Evolutionary conservation across 192 early-diverging fungal species (phyloP).

Genomic region (Coemansia sp.): DNA sequence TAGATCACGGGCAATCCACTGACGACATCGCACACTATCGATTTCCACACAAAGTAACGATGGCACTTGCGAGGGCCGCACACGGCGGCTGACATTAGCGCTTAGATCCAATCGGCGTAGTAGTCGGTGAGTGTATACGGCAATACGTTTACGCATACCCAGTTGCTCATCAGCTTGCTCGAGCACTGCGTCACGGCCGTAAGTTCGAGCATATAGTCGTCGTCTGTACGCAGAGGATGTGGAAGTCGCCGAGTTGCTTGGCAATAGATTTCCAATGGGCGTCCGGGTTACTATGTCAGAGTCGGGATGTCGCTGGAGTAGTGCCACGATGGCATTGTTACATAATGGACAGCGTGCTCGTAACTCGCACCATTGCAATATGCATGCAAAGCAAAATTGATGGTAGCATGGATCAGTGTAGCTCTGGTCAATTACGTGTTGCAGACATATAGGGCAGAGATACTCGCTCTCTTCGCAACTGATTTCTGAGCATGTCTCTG

Average conservation of each 20-base stretch:
- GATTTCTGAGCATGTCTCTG: background rate
- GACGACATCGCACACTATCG: conserved; percentile 7
- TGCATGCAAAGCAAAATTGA: conserved; percentile 51
- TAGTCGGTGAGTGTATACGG: conserved; percentile 27
- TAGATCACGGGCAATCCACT: conserved; percentile 41
- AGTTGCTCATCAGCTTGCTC: conserved; percentile 3
- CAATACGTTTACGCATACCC: conserved; percentile 36
- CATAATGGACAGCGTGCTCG: conserved; percentile 52
- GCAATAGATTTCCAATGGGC: background rate
- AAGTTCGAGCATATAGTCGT: background rate
- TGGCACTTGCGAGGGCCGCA: conserved; percentile 4
- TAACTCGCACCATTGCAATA: conserved; percentile 53
- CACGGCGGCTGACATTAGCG: background rate
- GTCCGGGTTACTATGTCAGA: conserved; percentile 9
- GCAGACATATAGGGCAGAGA: conserved; percentile 45
- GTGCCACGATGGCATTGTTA: conserved; percentile 22
- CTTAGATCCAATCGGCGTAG: conserved; percentile 5
- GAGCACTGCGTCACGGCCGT: conserved; percentile 15
- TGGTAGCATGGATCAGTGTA: conserved; percentile 55
- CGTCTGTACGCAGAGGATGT: background rate
- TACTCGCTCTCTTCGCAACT: conserved; percentile 6
- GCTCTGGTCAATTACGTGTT: conserved; percentile 10
- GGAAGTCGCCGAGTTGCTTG: background rate
- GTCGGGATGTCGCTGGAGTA: conserved; percentile 18
- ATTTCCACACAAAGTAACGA: conserved; percentile 11